Conservation (phyloP, 805 yeast species). For the Candida rishiriensis region DNA sequence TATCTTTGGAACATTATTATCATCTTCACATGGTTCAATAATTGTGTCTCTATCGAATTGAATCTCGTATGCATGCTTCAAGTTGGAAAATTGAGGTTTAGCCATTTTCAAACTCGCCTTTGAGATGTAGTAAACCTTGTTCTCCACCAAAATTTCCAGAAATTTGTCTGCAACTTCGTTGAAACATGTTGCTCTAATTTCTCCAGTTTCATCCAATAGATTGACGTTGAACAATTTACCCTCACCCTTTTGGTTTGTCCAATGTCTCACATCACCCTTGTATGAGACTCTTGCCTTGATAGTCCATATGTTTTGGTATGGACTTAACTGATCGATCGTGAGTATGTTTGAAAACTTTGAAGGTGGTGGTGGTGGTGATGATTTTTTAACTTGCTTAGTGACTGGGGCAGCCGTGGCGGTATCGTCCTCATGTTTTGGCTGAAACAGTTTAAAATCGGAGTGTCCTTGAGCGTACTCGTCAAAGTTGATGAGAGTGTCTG, state of each 20-base stretch:
- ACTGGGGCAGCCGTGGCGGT: conserved; percentile 1
- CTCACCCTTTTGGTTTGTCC: conserved; percentile 81
- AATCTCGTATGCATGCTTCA: conserved; percentile 86
- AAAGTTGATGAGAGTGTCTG: conserved; percentile 22
- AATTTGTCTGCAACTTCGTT: conserved; percentile 79
- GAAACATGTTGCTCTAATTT: conserved; percentile 93
- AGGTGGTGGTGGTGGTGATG: conserved; percentile 9
- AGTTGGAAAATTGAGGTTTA: conserved; percentile 78
- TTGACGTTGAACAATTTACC: conserved; percentile 89
- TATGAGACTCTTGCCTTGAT: conserved; percentile 88
- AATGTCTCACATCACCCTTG: conserved; percentile 83
- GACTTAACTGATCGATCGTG: conserved; percentile 85
- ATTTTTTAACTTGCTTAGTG: background rate
- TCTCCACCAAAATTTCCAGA: conserved; percentile 76
- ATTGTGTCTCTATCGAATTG: conserved; percentile 74
- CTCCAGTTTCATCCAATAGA: conserved; percentile 90
- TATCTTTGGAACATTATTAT: conserved; percentile 69
- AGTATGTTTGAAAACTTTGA: conserved; percentile 40
- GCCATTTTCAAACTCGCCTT: conserved; percentile 79
- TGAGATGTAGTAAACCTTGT: conserved; percentile 80
- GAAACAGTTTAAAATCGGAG: conserved; percentile 45
- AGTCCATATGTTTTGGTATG: conserved; percentile 87
- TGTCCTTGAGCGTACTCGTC: conserved; percentile 57
- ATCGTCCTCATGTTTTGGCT: conserved; percentile 12
- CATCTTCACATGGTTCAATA: conserved; percentile 59